Percentiles rank a stretch among this genome's conserved stretches.
phyloP scores from a whole-genome alignment of 2,329 filamentous ascomycete species.

The Trichophyton verrucosum region DNA sequence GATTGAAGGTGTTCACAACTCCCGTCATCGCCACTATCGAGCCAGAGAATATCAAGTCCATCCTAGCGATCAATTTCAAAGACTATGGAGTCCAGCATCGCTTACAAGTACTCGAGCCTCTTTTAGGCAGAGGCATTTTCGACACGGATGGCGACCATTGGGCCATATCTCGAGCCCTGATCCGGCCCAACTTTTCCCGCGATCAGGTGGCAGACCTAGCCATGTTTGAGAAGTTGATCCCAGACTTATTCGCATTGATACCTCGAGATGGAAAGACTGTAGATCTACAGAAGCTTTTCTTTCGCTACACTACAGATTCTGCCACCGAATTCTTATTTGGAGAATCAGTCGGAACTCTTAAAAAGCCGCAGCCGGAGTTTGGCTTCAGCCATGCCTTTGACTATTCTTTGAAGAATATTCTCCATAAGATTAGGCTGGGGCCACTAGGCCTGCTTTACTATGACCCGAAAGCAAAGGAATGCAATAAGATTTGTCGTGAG shows the following conservation, averaged over 20 bases:
- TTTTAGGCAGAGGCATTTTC: background rate
- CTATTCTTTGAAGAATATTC: constrained; percentile 36
- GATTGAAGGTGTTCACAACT: constrained; percentile 1
- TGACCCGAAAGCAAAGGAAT: constrained; percentile 13
- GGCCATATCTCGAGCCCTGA: background rate
- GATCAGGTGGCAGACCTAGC: background rate
- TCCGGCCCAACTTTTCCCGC: background rate
- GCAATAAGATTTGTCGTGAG: constrained; percentile 12
- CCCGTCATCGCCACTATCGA: constrained; percentile 19
- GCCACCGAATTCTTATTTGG: constrained; percentile 71
- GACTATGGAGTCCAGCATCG: constrained; percentile 37
- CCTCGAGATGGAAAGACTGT: constrained; percentile 19
- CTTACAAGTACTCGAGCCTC: background rate
- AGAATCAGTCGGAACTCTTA: constrained; percentile 46
- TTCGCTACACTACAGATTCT: constrained; percentile 58
- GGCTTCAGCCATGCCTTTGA: background rate
- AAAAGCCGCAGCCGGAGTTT: constrained; percentile 24
- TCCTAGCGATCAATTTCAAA: constrained; percentile 41
- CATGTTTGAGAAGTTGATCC: background rate
- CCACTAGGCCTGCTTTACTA: constrained; percentile 10
- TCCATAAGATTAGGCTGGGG: constrained; percentile 18
- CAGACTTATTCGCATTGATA: background rate
- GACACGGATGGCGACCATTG: background rate
- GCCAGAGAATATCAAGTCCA: constrained; percentile 39
- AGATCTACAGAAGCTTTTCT: constrained; percentile 51